These are phyloP conservation scores for Sclerotinia nivalis DNA, from an alignment of 2,329 filamentous ascomycete species.

Conservation along the genomic window DNA sequence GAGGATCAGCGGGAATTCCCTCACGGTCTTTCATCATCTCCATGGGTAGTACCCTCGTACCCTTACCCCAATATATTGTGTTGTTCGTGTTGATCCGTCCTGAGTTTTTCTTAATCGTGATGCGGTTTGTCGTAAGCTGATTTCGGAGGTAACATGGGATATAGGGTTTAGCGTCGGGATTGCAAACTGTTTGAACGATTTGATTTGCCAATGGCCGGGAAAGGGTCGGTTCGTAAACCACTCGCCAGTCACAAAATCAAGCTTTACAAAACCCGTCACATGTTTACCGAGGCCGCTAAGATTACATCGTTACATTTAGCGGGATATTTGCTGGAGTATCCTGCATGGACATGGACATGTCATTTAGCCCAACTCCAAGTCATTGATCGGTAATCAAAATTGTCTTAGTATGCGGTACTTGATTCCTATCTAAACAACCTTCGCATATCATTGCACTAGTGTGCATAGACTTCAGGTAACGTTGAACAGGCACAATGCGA, in stretches of 20 bases:
- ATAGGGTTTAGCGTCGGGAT: constrained; percentile 9
- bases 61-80: background rate
- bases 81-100: background rate
- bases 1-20: background rate
- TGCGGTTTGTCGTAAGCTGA: background rate
- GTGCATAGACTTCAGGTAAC: background rate
- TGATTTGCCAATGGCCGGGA: background rate
- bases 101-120: background rate
- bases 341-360: background rate
- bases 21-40: background rate
- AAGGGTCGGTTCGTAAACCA: background rate
- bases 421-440: background rate
- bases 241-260: background rate
- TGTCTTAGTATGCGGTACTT: background rate
- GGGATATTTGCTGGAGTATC: background rate
- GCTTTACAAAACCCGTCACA: constrained; percentile 3
- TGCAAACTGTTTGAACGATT: background rate
- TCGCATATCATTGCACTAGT: background rate
- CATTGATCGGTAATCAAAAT: background rate
- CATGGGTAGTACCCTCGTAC: background rate
- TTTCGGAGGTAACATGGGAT: constrained; percentile 3
- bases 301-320: constrained; percentile 17
- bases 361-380: background rate
- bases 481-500: background rate
- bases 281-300: constrained; percentile 13